phyloP scores from a whole-genome alignment of 2,329 filamentous ascomycete genomes.

The Fusarium nelsonii region DNA sequence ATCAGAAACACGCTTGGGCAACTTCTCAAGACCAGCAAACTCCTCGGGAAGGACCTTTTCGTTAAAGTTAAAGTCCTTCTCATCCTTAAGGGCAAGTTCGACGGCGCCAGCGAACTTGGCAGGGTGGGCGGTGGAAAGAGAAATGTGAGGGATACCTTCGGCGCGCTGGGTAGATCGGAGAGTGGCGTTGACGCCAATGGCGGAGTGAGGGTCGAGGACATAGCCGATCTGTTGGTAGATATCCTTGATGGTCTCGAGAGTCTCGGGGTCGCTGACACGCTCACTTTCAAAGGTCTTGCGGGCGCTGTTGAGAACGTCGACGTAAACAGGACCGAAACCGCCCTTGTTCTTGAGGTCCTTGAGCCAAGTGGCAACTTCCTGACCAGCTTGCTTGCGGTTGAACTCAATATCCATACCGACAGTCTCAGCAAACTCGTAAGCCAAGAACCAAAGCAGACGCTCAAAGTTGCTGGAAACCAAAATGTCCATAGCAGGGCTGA shows the following conservation, averaged over 20 bases:
- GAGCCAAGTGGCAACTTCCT: constrained; percentile 84
- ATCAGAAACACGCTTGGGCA: constrained; percentile 78
- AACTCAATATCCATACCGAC: constrained; percentile 73
- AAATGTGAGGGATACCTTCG: constrained; percentile 75
- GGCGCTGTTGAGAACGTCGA: constrained; percentile 77
- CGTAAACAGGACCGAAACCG: constrained; percentile 82
- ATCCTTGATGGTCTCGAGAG: constrained; percentile 71
- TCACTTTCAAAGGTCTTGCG: constrained; percentile 85
- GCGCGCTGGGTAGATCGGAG: constrained; percentile 73
- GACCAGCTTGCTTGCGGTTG: constrained; percentile 77
- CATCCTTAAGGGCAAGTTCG: constrained; percentile 77
- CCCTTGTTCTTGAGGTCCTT: constrained; percentile 82
- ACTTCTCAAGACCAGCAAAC: constrained; percentile 82
- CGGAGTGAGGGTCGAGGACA: constrained; percentile 92
- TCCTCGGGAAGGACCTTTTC: constrained; percentile 81
- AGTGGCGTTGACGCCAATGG: constrained; percentile 85
- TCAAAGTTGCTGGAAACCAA: constrained; percentile 97
- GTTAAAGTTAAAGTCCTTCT: constrained; percentile 80
- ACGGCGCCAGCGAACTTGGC: constrained; percentile 94
- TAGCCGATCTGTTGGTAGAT: constrained; percentile 75
- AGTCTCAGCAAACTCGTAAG: constrained; percentile 74
- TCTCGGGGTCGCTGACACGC: constrained; percentile 74
- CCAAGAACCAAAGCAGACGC: constrained; percentile 92
- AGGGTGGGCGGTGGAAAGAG: constrained; percentile 92
- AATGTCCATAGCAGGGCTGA: constrained; percentile 97